Evolutionary conservation across 2,329 filamentous ascomycete species (phyloP).

Genomic region (Fusarium drepaniforme): DNA sequence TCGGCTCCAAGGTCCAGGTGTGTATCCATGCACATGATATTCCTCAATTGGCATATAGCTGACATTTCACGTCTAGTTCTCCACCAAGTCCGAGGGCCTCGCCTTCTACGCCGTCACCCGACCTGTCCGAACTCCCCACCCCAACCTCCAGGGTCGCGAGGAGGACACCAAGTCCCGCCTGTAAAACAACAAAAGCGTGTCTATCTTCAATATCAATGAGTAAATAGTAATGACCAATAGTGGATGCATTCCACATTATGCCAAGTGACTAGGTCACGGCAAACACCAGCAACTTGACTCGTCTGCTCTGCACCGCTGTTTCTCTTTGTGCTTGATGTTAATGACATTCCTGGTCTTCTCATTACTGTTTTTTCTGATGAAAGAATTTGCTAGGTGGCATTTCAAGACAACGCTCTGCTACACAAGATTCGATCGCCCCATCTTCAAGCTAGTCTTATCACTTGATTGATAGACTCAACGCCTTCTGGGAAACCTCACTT

Average conservation of each 20-base stretch:
- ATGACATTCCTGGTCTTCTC: background rate
- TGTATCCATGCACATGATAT: background rate
- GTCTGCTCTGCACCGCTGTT: background rate
- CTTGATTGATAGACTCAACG: background rate
- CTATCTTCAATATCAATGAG: background rate
- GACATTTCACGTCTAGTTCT: conserved; percentile 31
- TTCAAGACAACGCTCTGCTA: background rate
- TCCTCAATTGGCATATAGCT: background rate
- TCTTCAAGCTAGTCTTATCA: background rate
- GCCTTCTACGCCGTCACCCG: conserved; percentile 43
- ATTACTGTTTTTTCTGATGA: too few relatives aligned
- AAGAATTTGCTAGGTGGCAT: background rate
- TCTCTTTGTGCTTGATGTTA: background rate
- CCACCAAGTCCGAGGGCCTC: conserved; percentile 39
- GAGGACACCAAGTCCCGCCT: conserved; percentile 37
- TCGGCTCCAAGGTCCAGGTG: conserved; percentile 43
- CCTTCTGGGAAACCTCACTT: background rate
- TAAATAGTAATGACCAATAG: background rate
- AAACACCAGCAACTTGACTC: background rate
- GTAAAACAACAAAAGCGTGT: conserved; percentile 9
- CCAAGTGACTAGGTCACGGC: background rate
- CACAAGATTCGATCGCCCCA: too few relatives aligned
- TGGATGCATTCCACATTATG: background rate
- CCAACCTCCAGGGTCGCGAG: conserved; percentile 38
- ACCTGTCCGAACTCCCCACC: conserved; percentile 37